Percentiles rank a stretch among this genome's conserved stretches.
Conservation (phyloP, 352 stramenopile genomes). For the Phytophthora cactorum region DNA sequence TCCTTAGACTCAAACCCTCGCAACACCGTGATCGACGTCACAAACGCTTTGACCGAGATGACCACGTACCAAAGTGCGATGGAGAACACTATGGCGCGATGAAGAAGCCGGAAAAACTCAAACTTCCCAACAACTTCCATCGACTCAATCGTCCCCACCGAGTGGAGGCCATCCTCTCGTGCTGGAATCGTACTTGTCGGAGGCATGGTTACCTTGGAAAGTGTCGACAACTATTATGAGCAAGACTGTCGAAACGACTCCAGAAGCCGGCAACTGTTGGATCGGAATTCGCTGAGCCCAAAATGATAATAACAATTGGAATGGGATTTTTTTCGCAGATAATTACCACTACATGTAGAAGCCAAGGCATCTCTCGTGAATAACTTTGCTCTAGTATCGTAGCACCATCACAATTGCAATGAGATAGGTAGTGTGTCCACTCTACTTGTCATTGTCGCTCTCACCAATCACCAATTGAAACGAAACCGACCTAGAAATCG, state of each 20-base stretch:
- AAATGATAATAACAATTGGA: too few relatives aligned
- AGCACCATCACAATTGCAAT: too few relatives aligned
- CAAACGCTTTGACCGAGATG: slow-evolving; percentile 23
- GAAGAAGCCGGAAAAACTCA: slow-evolving; percentile 16
- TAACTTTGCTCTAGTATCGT: too few relatives aligned
- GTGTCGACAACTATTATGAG: background rate
- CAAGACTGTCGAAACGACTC: slow-evolving; percentile 1
- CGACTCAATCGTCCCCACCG: slow-evolving; percentile 7
- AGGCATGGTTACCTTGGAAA: background rate
- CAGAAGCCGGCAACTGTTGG: background rate
- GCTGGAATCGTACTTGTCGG: background rate
- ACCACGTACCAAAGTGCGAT: slow-evolving; percentile 33
- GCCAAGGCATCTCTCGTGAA: too few relatives aligned
- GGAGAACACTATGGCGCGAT: slow-evolving; percentile 21
- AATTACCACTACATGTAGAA: too few relatives aligned
- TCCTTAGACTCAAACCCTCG: slow-evolving; percentile 28
- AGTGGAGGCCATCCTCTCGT: background rate
- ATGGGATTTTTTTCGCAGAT: too few relatives aligned
- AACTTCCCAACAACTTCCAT: slow-evolving; percentile 9
- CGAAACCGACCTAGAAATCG: too few relatives aligned
- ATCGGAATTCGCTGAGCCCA: too few relatives aligned
- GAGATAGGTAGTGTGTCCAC: too few relatives aligned
- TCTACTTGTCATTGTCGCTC: too few relatives aligned
- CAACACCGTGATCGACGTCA: slow-evolving; percentile 23
- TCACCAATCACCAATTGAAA: too few relatives aligned